These are phyloP conservation scores for Pyricularia pennisetigena DNA, from an alignment of 2,329 filamentous ascomycete genomes.

Conservation along the genomic window DNA sequence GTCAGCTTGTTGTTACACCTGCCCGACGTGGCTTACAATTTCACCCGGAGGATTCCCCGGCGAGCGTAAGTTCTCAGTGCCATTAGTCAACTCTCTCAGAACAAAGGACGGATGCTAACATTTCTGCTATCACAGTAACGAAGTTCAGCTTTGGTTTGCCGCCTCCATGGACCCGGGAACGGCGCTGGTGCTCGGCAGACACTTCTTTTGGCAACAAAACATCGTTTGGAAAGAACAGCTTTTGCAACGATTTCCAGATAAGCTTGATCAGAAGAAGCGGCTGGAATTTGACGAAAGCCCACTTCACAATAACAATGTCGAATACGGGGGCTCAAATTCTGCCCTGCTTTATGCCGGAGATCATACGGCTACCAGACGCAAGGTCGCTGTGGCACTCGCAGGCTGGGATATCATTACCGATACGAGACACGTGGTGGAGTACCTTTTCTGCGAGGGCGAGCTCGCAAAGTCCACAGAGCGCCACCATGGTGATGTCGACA, in stretches of 20 bases:
- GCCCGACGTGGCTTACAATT: slow-evolving; percentile 64
- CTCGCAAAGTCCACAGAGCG: background rate
- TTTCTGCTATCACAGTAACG: slow-evolving; percentile 30
- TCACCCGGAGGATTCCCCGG: slow-evolving; percentile 35
- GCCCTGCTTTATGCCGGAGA: background rate
- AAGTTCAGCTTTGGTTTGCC: slow-evolving; percentile 63
- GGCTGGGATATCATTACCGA: slow-evolving; percentile 57
- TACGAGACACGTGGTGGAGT: slow-evolving; percentile 44
- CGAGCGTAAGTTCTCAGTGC: background rate
- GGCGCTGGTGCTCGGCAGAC: slow-evolving; percentile 50
- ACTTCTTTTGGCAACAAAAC: slow-evolving; percentile 66
- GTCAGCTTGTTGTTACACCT: slow-evolving; percentile 59
- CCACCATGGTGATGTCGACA: background rate
- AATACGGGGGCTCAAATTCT: background rate
- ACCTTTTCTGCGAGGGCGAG: slow-evolving; percentile 34
- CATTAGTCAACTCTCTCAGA: background rate
- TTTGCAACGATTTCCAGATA: slow-evolving; percentile 15
- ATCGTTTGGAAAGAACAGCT: slow-evolving; percentile 62
- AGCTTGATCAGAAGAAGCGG: slow-evolving; percentile 4
- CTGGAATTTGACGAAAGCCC: background rate
- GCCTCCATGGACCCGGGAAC: slow-evolving; percentile 58
- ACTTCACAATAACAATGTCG: background rate
- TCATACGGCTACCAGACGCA: slow-evolving; percentile 13
- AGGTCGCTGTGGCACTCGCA: slow-evolving; percentile 47
- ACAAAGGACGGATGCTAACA: background rate